phyloP scores from a whole-genome alignment of 768 basidiomycete genomes.

The Mycena kentingensis region DNA sequence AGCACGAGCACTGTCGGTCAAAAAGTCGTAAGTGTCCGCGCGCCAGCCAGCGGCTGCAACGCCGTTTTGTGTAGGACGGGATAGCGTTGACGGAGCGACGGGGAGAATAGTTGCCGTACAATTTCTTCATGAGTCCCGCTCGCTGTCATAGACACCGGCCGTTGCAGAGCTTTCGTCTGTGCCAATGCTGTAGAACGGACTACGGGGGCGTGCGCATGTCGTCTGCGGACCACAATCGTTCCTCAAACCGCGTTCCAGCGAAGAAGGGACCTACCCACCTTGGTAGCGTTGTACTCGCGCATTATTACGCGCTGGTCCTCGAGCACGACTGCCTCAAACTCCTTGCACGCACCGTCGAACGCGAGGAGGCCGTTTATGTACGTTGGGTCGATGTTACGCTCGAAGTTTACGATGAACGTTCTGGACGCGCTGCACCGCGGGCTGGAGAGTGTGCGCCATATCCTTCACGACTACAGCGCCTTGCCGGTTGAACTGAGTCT shows the following conservation, averaged over 20 bases:
- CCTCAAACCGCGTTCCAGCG: too few species aligned
- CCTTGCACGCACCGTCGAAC: conserved; percentile 59
- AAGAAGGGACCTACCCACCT: conserved; percentile 31
- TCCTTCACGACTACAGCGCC: neutral
- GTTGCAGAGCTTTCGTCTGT: conserved; percentile 9
- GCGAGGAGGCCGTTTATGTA: conserved; percentile 47
- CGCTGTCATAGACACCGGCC: conserved; percentile 8
- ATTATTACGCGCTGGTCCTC: conserved; percentile 47
- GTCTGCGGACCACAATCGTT: conserved; percentile 82
- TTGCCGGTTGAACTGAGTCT: neutral
- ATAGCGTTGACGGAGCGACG: conserved; percentile 36
- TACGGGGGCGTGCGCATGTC: conserved; percentile 49
- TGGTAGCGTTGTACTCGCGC: conserved; percentile 39
- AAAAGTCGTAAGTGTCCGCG: conserved; percentile 64
- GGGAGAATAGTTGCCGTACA: conserved; percentile 9
- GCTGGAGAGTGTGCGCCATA: neutral
- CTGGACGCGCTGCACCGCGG: neutral
- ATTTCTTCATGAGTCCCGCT: conserved; percentile 19
- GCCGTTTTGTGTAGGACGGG: conserved; percentile 35
- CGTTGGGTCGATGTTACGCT: conserved; percentile 39
- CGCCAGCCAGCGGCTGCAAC: conserved; percentile 34
- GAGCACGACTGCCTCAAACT: conserved; percentile 47
- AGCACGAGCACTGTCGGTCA: conserved; percentile 86
- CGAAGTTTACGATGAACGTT: conserved; percentile 35
- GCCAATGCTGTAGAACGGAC: conserved; percentile 20